These are phyloP conservation scores for Chalaropsis thielavioides DNA, from an alignment of 2,329 filamentous ascomycete species.

Conservation along the genomic window DNA sequence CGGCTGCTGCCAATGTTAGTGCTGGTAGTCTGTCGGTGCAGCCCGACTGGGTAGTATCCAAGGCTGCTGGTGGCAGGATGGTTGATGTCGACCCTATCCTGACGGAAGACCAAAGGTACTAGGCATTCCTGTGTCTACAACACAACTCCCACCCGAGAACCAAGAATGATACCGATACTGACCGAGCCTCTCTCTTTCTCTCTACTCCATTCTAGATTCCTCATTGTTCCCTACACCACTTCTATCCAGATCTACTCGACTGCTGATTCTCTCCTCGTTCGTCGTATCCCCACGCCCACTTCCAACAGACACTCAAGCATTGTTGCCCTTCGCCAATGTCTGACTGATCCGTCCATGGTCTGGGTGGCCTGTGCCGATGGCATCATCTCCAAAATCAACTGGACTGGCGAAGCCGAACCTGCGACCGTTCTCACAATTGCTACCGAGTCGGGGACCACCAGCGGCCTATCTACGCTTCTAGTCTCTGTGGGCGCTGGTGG, in stretches of 20 bases:
- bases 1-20: neutral
- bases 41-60: slow-evolving; percentile 44
- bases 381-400: slow-evolving; percentile 42
- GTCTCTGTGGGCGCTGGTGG: slow-evolving; percentile 23
- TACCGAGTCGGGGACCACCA: slow-evolving; percentile 29
- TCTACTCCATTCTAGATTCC: slow-evolving; percentile 36
- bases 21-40: neutral
- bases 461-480: slow-evolving; percentile 32
- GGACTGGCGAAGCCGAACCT: slow-evolving; percentile 28
- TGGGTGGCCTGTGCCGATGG: slow-evolving; percentile 49
- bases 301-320: slow-evolving; percentile 23
- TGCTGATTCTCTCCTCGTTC: slow-evolving; percentile 63
- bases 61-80: slow-evolving; percentile 51
- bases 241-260: slow-evolving; percentile 71
- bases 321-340: slow-evolving; percentile 30
- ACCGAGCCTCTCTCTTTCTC: neutral
- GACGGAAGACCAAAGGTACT: slow-evolving; percentile 39
- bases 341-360: slow-evolving; percentile 31
- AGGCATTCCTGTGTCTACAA: neutral
- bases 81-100: slow-evolving; percentile 50
- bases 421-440: slow-evolving; percentile 18
- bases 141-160: neutral
- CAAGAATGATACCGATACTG: neutral
- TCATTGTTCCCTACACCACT: slow-evolving; percentile 61
- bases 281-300: slow-evolving; percentile 45